Base-by-base conservation (phyloP, 345 rosid species). In the Ricinus communis region DNA sequence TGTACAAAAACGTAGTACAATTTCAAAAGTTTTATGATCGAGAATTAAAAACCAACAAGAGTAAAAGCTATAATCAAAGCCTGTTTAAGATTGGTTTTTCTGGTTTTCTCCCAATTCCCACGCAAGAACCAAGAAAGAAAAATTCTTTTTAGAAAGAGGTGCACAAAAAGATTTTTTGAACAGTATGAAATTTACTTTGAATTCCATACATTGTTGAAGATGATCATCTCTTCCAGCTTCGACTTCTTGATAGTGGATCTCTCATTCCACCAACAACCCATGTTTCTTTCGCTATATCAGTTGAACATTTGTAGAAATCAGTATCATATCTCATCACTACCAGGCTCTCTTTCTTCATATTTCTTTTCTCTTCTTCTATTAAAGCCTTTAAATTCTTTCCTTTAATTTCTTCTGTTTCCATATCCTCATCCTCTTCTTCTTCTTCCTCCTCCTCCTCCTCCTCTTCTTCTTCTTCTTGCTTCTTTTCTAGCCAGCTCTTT, bases 271-370 rank as follows among this genome's bases (percentile, higher is more conserved):
- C 91, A 45, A 85, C 88, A 75, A 93, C 77, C 98, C 98, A 90
- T 71, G 97, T 93, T 66, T 93, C 97, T 66, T 84, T 81, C 0
- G 87, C 93, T 13, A 90, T 81, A 18, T 93, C 98, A 52, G 89
- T 24, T 62, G 95, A 87, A 54, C 89, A 77, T 67, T 77, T 82
- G 83, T 85, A 79, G 75, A 78, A 89, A 33, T 88, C 91, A 2
- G 87, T 76, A 72, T 87, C 92, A 72, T 84, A 83, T 76, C 68
- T 77, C 92, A 80, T 86, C 71, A 82, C 74, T 5, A 81, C 80
- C 67, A 85, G 16, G 49, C 68, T 81, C 74, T 77, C 81, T 62
- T 78, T 85, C 27, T 69, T 68, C 0, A 12, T 18, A 3, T 68
- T 79, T 75, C 30, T 69, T 21, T 62, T 80, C 52, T 88, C 93